These are phyloP conservation scores for Chlamydomonas sphaeroides DNA, from an alignment of 139 green algal species.

Conservation along the genomic window DNA sequence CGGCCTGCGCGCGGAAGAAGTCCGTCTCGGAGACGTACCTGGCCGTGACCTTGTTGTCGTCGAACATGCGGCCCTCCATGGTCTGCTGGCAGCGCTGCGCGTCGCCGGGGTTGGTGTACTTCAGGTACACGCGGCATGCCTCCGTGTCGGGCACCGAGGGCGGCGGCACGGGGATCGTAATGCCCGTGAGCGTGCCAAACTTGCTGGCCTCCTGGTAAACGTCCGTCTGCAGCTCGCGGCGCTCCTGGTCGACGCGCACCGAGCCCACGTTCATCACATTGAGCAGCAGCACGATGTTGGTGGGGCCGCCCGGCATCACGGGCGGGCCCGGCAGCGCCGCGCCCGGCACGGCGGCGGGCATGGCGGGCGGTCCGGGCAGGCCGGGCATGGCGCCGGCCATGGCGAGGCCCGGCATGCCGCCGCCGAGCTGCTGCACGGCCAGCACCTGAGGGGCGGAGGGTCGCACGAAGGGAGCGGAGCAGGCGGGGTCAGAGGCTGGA, in stretches of 20 bases:
- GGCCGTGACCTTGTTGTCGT: conserved; percentile 67
- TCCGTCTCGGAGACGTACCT: conserved; percentile 17
- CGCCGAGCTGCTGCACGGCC: no score
- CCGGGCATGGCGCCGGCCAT: not conserved
- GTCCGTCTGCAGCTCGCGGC: conserved; percentile 46
- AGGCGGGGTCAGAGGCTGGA: no score
- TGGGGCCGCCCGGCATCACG: conserved; percentile 14
- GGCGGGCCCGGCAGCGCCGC: not conserved
- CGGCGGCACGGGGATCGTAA: conserved; percentile 74
- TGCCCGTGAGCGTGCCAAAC: conserved; percentile 64
- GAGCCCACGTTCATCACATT: conserved; percentile 65
- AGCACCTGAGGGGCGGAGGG: no score
- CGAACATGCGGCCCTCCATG: conserved; percentile 77
- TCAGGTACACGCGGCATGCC: conserved; percentile 75
- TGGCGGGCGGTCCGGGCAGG: not conserved
- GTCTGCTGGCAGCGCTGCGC: conserved; percentile 64
- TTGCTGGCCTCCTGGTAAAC: conserved; percentile 73
- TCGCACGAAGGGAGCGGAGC: no score
- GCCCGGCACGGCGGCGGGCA: not conserved
- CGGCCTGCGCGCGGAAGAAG: conserved; percentile 39
- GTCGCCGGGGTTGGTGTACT: conserved; percentile 63
- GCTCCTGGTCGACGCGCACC: conserved; percentile 57
- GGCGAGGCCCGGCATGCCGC: not conserved
- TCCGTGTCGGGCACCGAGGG: conserved; percentile 43
- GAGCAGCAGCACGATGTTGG: conserved; percentile 69